Evolutionary conservation across 495 filamentous ascomycete species (phyloP), one percentile per base, ranked within the genome.

Genomic region (Penicillium soppii): DNA sequence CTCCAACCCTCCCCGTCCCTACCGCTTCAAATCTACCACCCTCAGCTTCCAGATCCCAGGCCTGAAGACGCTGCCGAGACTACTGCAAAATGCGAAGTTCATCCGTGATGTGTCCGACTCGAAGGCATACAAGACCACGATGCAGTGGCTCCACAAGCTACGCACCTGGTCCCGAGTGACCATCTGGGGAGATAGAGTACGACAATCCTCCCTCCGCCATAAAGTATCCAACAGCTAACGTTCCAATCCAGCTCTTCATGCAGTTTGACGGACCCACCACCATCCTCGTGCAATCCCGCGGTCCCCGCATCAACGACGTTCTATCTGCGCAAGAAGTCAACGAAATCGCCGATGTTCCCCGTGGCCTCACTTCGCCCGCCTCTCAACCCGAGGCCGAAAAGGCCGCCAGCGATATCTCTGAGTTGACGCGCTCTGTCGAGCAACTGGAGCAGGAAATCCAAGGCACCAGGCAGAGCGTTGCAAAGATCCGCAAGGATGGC

Each of bases 151-250:
- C 26, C 91, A 84, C 64, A 77, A 62, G 27, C 47, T 95, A 15
- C 79, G 89, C 27, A 92, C 89, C 1, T 87, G 88, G 68, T 76
- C 82, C 25, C 78, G 92, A 47, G 76, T 86, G 60, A 86, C 86
- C 3, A 87, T 98, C n/a, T 96, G 89, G 90, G 94, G 94, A 23
- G 94, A 98, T 66, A 73, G 92, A 55, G 85, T 88, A 73, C 52
- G 73, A 54, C 13, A 39, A 22, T 37, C 41, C 4, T 20, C 4
- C 43, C 21, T 21, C 16, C 15, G 7, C 25, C 1, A 17, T 15
- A 16, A 8, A 22, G 13, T 8, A 1, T 4, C 4, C 17, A 17
- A 27, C 33, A 9, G 32, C 59, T 59, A 41, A 67, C 39, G 23
- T 26, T 39, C 0, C 26, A 0, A 7, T 27, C 29, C 45, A 88